These are phyloP conservation scores for Calycina marina DNA, from an alignment of 2,329 filamentous ascomycete species.

Conservation along the genomic window DNA sequence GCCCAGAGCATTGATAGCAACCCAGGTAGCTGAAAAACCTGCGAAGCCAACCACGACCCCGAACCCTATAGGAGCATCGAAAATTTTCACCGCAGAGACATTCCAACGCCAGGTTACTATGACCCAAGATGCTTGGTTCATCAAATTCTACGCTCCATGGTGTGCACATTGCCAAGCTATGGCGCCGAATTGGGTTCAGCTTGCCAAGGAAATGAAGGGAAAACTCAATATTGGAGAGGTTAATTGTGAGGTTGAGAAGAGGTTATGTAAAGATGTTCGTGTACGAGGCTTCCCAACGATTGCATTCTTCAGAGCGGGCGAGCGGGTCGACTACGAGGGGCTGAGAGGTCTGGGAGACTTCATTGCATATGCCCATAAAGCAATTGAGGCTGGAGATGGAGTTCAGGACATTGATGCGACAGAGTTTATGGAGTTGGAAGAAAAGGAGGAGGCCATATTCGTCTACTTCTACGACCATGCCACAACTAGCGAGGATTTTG, in stretches of 20 bases:
- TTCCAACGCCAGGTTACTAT: constrained; percentile 79
- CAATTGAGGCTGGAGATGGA: constrained; percentile 60
- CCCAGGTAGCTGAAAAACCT: constrained; percentile 27
- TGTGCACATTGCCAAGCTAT: constrained; percentile 91
- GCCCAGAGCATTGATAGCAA: constrained; percentile 12
- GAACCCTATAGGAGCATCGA: constrained; percentile 63
- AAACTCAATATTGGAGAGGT: constrained; percentile 89
- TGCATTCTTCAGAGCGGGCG: constrained; percentile 80
- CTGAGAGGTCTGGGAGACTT: constrained; percentile 87
- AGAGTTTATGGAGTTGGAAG: constrained; percentile 67
- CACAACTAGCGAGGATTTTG: constrained; percentile 83
- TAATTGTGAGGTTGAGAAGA: constrained; percentile 75
- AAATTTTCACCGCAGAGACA: constrained; percentile 64
- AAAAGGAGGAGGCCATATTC: constrained; percentile 92
- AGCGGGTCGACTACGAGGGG: constrained; percentile 85
- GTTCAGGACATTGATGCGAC: constrained; percentile 68
- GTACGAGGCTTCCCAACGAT: constrained; percentile 77
- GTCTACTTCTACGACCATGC: constrained; percentile 96
- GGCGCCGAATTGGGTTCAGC: constrained; percentile 76
- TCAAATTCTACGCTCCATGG: constrained; percentile 98
- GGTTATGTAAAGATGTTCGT: constrained; percentile 83
- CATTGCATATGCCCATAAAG: constrained; percentile 73
- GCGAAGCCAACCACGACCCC: constrained; percentile 39
- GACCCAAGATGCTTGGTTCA: constrained; percentile 86
- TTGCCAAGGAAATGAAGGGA: constrained; percentile 83